Percentiles rank a stretch among this genome's conserved stretches.
phyloP scores from a whole-genome alignment of 2,329 filamentous ascomycete genomes.

The Colletotrichum eremochloae region DNA sequence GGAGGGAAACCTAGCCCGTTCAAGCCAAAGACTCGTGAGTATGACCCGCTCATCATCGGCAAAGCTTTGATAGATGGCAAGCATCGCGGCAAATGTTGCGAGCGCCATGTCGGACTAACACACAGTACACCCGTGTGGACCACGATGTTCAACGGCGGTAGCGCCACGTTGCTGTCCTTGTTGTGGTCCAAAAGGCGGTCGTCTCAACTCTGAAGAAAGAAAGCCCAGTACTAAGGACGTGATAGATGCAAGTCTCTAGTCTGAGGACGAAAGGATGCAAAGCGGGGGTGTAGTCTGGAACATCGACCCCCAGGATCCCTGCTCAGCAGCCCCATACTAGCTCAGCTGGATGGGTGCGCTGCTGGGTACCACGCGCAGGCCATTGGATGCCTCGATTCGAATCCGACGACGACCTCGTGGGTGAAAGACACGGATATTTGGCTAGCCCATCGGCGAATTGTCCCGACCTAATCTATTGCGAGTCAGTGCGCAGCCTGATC shows the following conservation, averaged over 20 bases:
- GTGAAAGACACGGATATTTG: neutral
- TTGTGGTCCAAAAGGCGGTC: neutral
- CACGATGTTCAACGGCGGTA: constrained; percentile 13
- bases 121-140: constrained; percentile 18
- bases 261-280: neutral
- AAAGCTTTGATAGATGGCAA: neutral
- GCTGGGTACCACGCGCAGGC: neutral
- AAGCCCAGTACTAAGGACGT: neutral
- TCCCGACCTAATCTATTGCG: neutral
- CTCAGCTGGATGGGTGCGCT: neutral
- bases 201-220: neutral
- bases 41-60: neutral
- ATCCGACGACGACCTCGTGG: neutral
- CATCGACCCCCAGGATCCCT: neutral
- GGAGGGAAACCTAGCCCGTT: constrained; percentile 20
- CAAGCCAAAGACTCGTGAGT: constrained; percentile 3
- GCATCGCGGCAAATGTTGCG: neutral
- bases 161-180: neutral
- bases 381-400: neutral
- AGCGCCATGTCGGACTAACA: constrained; percentile 4
- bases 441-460: neutral
- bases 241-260: neutral
- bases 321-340: neutral
- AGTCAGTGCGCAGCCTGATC: neutral
- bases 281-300: constrained; percentile 1